These are phyloP conservation scores for Plantago ovata DNA, from an alignment of 257 asterid species.

Conservation along the genomic window DNA sequence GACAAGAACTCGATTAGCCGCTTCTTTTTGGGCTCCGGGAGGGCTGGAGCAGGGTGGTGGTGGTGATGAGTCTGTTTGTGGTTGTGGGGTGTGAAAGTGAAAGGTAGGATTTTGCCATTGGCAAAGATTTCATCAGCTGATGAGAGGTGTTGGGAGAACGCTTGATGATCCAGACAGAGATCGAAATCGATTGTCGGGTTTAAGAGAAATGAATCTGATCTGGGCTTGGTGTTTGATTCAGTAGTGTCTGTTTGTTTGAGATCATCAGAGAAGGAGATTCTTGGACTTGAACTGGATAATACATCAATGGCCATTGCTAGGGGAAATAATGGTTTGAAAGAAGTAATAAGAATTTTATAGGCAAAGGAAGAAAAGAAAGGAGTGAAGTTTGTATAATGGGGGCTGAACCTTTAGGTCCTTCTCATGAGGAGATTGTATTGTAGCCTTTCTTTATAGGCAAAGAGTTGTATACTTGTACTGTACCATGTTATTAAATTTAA, in stretches of 20 bases:
- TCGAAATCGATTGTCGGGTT: constrained; percentile 62
- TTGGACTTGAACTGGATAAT: constrained; percentile 41
- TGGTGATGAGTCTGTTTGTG: neutral
- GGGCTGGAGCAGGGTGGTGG: neutral
- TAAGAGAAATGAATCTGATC: constrained; percentile 15
- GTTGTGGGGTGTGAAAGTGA: neutral
- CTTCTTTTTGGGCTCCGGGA: constrained; percentile 44
- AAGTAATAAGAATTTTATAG: neutral
- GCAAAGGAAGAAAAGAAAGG: neutral
- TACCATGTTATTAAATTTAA: no score
- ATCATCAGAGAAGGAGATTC: constrained; percentile 77
- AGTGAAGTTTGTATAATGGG: no score
- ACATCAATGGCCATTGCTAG: constrained; percentile 67
- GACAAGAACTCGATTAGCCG: constrained; percentile 61
- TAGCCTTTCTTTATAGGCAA: no score
- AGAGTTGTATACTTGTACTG: no score
- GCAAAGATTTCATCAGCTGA: constrained; percentile 85
- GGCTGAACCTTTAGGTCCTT: no score
- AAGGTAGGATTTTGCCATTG: constrained; percentile 76
- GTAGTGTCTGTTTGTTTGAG: constrained; percentile 49
- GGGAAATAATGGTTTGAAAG: neutral
- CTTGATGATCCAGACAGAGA: constrained; percentile 38
- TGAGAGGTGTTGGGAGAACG: constrained; percentile 33
- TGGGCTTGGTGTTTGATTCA: no score
- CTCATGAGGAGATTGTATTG: no score